These are phyloP conservation scores for Miscanthus lutarioriparius DNA, from an alignment of 176 grass and related monocot species.

Conservation along the genomic window DNA sequence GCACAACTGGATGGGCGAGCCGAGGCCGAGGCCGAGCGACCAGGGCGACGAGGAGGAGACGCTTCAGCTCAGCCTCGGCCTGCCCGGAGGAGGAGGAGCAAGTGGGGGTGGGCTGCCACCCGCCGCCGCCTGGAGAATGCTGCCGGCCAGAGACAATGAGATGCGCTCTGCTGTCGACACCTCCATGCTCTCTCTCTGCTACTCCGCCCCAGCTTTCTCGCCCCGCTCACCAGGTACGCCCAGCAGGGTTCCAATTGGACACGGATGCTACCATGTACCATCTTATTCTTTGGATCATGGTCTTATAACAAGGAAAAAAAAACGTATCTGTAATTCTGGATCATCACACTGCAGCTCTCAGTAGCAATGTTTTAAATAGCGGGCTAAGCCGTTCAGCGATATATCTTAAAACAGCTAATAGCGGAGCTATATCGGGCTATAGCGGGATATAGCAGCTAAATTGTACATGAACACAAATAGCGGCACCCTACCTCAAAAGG, in stretches of 20 bases:
- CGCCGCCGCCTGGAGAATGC: not conserved
- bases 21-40: not conserved
- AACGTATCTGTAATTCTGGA: no score
- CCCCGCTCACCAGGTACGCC: conserved; percentile 28
- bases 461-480: no score
- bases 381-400: no score
- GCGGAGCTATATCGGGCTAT: no score
- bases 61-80: conserved; percentile 67
- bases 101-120: not conserved
- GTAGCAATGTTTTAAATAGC: no score
- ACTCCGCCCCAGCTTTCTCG: conserved; percentile 16
- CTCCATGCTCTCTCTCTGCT: conserved; percentile 49
- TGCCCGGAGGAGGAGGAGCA: conserved; percentile 28
- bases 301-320: no score
- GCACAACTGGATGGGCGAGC: conserved; percentile 36
- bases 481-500: no score
- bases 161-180: conserved; percentile 5
- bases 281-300: not conserved
- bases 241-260: no score
- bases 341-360: not conserved
- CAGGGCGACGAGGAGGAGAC: conserved; percentile 38
- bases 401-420: no score
- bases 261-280: no score
- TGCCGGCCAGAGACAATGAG: conserved; percentile 21
- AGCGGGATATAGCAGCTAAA: no score